phyloP scores from a whole-genome alignment of 768 basidiomycete genomes.

The Termitomyces eurrhizus region DNA sequence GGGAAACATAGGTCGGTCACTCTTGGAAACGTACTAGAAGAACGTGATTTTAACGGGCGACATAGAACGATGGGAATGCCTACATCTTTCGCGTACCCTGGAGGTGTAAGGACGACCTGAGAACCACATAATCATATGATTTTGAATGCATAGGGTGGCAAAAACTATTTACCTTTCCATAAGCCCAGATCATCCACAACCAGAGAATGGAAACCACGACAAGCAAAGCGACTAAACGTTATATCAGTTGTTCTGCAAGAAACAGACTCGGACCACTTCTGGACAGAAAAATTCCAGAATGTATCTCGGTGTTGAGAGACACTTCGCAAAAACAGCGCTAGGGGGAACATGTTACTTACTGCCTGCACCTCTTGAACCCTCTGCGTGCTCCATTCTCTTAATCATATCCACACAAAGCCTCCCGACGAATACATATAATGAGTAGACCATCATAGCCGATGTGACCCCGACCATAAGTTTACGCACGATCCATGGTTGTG shows the following conservation, averaged over 20 bases:
- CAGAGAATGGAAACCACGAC: constrained; percentile 59
- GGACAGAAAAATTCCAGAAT: background rate
- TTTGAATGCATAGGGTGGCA: background rate
- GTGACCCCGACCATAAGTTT: constrained; percentile 66
- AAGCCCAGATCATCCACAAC: constrained; percentile 77
- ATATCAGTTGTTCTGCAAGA: constrained; percentile 3
- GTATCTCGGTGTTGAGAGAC: background rate
- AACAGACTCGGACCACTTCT: background rate
- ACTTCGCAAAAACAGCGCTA: no score
- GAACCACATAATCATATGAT: background rate
- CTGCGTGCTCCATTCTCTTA: constrained; percentile 33
- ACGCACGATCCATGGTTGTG: constrained; percentile 71
- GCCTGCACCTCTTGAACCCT: constrained; percentile 51
- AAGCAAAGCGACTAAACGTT: constrained; percentile 58
- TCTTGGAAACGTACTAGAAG: constrained; percentile 23
- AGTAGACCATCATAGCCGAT: constrained; percentile 58
- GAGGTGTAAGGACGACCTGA: constrained; percentile 62
- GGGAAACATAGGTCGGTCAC: constrained; percentile 24
- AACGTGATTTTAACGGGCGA: background rate
- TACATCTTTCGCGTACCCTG: constrained; percentile 68
- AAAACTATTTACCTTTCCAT: constrained; percentile 49
- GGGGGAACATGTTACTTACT: constrained; percentile 47
- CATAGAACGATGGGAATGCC: constrained; percentile 16
- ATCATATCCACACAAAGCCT: constrained; percentile 72
- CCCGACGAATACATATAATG: constrained; percentile 75